Base-by-base conservation (phyloP, 345 rosid species). In the Erodium maritimum region DNA sequence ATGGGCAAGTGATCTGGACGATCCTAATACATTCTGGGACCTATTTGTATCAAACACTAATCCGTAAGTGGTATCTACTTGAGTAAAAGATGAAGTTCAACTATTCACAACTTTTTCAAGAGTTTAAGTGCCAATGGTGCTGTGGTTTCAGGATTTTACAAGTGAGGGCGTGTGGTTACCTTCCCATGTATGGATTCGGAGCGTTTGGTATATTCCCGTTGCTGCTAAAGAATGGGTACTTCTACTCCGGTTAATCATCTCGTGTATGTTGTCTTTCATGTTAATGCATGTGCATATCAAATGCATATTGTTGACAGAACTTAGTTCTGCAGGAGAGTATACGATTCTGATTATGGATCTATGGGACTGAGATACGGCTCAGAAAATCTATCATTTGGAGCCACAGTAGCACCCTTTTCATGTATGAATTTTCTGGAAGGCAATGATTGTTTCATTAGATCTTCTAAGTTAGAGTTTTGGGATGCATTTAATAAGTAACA, bases 1-100 rank as follows among this genome's bases (percentile, higher is more conserved):
- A 34, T 52, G 71, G 57, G 66, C 69, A 84, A 91, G 97, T 54
- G 88, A 88, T 69, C 70, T 86, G 34, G 84, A 88, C 63, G 85
- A 91, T 76, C 97, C 97, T 60, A 83, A 88, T 75, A 88, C 96
- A 19, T 91, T 91, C 71, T 58, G 84, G 79, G 97, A 91, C 76
- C 75, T 91, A 60, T 82, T 75, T 37, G 96, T 82, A 45, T 88
- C 96, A 14, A 88, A 67, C 67, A 68, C 83, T 50, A 85, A 88
- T 67, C 95, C 80, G 96, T 91, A 78, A 83, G 83, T 37, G 6
- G 14, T 37, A 48, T 42, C 22, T 19, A 11, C 9, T 60, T 25
- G 17, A 18, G 37, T 17, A n/a, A 37, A 54, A 33, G 20, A 5
- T 4, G 33, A 65, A 56, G 24, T 22, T 29, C 62, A 19, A n/a